Evolutionary conservation across 352 stramenopile species (phyloP).

Genomic region (Blastocystis sp.): DNA sequence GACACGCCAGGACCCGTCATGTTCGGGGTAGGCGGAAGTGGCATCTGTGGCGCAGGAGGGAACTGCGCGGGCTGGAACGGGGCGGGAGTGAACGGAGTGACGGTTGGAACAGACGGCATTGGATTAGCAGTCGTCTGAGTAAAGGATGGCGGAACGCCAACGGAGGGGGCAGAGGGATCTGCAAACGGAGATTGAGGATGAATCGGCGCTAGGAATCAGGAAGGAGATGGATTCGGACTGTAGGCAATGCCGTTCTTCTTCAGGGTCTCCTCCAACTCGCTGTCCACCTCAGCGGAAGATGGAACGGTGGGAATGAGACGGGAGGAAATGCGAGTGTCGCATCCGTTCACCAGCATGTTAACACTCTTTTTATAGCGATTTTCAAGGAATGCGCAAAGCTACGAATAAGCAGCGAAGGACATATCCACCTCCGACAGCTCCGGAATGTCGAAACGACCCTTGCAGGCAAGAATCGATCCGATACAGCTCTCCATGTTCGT

Average conservation of each 20-base stretch:
- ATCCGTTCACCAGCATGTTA: neutral
- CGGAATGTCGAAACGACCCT: neutral
- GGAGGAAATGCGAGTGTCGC: constrained; percentile 7
- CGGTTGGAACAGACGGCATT: too few relatives aligned
- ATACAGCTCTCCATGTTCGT: constrained; percentile 35
- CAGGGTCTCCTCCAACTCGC: neutral
- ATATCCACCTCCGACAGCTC: neutral
- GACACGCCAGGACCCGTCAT: too few relatives aligned
- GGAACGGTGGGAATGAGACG: constrained; percentile 19
- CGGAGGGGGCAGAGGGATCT: too few relatives aligned
- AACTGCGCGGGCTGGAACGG: too few relatives aligned
- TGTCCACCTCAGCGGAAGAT: neutral
- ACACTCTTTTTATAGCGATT: neutral
- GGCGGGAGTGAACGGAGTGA: too few relatives aligned
- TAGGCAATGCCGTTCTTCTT: constrained; percentile 12
- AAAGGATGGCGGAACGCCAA: too few relatives aligned
- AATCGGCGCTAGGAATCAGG: too few relatives aligned
- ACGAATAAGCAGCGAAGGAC: neutral
- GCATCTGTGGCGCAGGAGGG: too few relatives aligned
- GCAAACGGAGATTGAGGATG: too few relatives aligned
- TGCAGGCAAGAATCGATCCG: constrained; percentile 1
- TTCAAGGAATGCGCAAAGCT: constrained; percentile 29
- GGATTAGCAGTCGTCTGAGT: too few relatives aligned
- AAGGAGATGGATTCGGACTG: neutral
- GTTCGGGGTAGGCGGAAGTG: too few relatives aligned